These are phyloP conservation scores for Geotrichum siamense DNA, from an alignment of 1,139 yeast genomes.

Conservation along the genomic window DNA sequence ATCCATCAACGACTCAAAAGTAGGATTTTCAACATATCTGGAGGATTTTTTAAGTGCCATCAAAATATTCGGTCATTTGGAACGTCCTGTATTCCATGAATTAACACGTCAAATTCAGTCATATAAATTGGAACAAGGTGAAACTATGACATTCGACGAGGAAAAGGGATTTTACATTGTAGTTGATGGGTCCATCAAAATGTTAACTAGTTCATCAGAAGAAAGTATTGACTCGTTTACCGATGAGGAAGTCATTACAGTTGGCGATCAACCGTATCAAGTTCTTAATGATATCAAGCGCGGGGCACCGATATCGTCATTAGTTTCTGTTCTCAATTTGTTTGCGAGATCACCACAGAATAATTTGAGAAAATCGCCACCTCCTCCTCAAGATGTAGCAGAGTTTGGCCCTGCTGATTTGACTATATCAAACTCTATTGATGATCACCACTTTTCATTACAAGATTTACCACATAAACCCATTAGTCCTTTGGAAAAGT, in stretches of 20 bases:
- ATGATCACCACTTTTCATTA: constrained; percentile 8
- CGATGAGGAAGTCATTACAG: constrained; percentile 21
- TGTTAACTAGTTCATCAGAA: constrained; percentile 43
- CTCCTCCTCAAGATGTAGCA: not conserved
- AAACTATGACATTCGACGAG: constrained; percentile 65
- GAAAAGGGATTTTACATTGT: constrained; percentile 82
- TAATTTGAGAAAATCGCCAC: constrained; percentile 1
- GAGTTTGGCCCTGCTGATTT: not conserved
- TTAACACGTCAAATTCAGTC: constrained; percentile 89
- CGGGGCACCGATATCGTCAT: constrained; percentile 77
- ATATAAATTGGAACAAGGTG: constrained; percentile 71
- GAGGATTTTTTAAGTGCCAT: constrained; percentile 89
- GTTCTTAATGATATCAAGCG: constrained; percentile 76
- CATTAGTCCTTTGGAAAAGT: constrained; percentile 3
- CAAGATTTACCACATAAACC: not conserved
- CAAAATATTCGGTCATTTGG: constrained; percentile 89
- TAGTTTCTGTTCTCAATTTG: constrained; percentile 70
- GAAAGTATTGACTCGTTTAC: constrained; percentile 26
- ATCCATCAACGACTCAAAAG: constrained; percentile 35
- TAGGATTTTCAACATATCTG: constrained; percentile 50
- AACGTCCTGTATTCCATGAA: constrained; percentile 85
- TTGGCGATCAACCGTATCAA: constrained; percentile 57
- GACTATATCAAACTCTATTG: constrained; percentile 3
- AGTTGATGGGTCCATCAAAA: constrained; percentile 87
- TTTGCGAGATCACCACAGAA: constrained; percentile 41